Conservation (phyloP, 2,329 filamentous ascomycete species). For the Exophiala sp. region DNA sequence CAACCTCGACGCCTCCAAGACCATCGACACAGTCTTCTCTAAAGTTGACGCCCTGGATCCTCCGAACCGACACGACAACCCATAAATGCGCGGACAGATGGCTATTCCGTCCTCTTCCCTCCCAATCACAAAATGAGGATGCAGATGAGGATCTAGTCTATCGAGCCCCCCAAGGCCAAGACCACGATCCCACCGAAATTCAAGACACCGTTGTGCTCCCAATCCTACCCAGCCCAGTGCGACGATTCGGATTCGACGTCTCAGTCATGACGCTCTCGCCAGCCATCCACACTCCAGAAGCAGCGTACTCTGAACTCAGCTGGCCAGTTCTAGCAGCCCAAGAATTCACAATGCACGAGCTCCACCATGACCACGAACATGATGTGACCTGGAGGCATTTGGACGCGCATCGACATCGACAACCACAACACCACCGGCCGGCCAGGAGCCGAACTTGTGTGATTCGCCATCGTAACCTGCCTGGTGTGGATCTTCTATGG, state of each 20-base stretch:
- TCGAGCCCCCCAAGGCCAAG: neutral
- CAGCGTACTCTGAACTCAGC: constrained; percentile 10
- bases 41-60: constrained; percentile 15
- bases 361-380: constrained; percentile 11
- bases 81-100: constrained; percentile 14
- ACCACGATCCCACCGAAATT: neutral
- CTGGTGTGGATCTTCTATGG: constrained; percentile 12
- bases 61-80: constrained; percentile 1
- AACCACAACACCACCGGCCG: neutral
- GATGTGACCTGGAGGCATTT: constrained; percentile 4
- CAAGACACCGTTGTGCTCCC: constrained; percentile 15
- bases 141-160: neutral
- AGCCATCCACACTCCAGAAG: constrained; percentile 5
- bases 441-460: constrained; percentile 2
- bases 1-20: neutral
- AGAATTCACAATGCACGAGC: constrained; percentile 8
- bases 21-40: neutral
- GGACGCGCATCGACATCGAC: neutral
- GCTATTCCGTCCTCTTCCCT: constrained; percentile 3
- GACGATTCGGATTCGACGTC: constrained; percentile 5
- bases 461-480: constrained; percentile 9
- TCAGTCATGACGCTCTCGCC: constrained; percentile 19
- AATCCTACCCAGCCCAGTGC: constrained; percentile 8
- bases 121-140: too few relatives aligned
- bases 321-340: constrained; percentile 14